A percentile compares a stretch with the other conserved stretches of the same genome.
phyloP scores from a whole-genome alignment of 257 asterid genomes.

The Solanum neorickii region DNA sequence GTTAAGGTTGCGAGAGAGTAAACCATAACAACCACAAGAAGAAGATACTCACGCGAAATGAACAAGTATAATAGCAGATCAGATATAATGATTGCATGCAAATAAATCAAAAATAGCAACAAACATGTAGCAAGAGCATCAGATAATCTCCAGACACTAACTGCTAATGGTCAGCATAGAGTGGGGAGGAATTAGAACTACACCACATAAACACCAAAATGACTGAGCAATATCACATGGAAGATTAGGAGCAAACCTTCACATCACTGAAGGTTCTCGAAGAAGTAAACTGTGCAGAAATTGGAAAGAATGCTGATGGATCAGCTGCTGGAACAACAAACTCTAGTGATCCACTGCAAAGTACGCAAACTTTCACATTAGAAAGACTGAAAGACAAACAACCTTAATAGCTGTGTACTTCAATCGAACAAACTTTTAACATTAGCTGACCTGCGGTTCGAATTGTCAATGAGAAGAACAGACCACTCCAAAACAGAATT shows the following conservation, averaged over 20 bases:
- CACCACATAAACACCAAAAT: neutral
- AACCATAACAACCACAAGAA: neutral
- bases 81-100: neutral
- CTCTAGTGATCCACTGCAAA: conserved; percentile 87
- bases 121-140: neutral
- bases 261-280: conserved; percentile 68
- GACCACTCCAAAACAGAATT: conserved; percentile 88
- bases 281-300: conserved; percentile 64
- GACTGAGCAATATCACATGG: neutral
- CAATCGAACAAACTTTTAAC: neutral
- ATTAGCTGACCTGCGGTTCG: conserved; percentile 77
- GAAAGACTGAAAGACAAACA: conserved; percentile 6
- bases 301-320: conserved; percentile 70
- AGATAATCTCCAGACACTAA: neutral
- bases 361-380: conserved; percentile 7
- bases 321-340: conserved; percentile 78
- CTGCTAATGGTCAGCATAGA: neutral
- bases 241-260: conserved; percentile 38
- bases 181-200: neutral
- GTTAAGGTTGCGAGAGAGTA: neutral
- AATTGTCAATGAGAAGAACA: conserved; percentile 70
- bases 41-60: neutral
- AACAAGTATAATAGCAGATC: neutral
- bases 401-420: neutral
- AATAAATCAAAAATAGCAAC: neutral